Base-by-base conservation (phyloP, 331 rosid genomes). In the Pyracantha coccinea region DNA sequence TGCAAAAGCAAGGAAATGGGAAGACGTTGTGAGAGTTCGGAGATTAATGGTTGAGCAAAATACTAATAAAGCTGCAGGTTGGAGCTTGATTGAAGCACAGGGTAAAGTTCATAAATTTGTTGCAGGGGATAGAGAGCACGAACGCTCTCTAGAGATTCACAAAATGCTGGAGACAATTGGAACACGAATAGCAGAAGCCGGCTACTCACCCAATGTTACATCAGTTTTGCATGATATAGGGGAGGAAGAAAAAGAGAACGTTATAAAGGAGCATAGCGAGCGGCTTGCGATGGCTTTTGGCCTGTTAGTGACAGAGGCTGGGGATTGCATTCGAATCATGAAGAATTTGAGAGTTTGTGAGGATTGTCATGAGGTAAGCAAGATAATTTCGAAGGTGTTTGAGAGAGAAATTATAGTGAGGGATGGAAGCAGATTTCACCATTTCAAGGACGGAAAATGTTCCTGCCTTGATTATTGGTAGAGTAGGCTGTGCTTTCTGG, bases 1-100 rank as follows among this genome's bases (percentile, higher is more conserved):
- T 62, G 97, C 97, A 38, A 91, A 84, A 53, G 86, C 88, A 60
- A 88, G 86, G 75, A 93, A 86, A 77, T 91, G 98, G 98, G 97
- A 93, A 74, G 92, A 89, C 41, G 97, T 89, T 1, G 75, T 83
- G 76, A 78, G 91, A 83, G 86, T 91, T 79, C 74, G 93, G n/a
- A 83, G 86, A 28, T 78, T 91, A 70, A 88, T 93, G 96, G 41
- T 29, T 2, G 91, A 80, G 79, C 72, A 78, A 66, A 79, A 71
- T 75, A 52, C 77, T 33, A 80, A 47, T 4, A 89, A 89, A 86
- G 77, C 81, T 75, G 87, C 91, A 2, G 93, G 93, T 45, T 86
- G 95, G 93, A 91, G 93, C 82, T 79, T 89, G 86, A 82, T 91
- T 73, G 97, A 89, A 81, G 85, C 75, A 33, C 82, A 83, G 61